Evolutionary conservation across 2,329 filamentous ascomycete genomes (phyloP), one percentile per base, ranked within the genome.

Genomic region (Phialophora macrospora): DNA sequence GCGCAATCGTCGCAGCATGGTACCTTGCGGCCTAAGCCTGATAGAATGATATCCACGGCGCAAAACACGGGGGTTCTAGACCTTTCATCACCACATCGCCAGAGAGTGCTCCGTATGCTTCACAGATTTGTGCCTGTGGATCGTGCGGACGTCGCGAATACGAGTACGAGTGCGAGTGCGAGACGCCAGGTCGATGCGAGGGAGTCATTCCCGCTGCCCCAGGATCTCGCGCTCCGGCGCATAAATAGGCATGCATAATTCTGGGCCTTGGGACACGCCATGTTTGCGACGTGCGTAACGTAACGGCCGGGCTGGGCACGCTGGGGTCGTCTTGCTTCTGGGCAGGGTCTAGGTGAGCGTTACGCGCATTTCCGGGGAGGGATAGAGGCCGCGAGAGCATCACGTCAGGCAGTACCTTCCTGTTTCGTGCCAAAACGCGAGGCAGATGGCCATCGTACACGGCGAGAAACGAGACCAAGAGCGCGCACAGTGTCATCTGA

Each of bases 331-430:
- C 17, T 7, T n/a, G 17, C 5, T 7, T 51, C 24, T 22, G 48
- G 20, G 48, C 20, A 4, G 22, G 24, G 48, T 24, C 22, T 51
- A 5, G 48, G 20, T 12, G 48, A 51, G 48, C 6, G 48, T 26
- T 51, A 17, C 22, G 24, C 48, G 9, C 11, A 28, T 26, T 17
- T 51, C 48, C 48, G 20, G 48, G 48, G 48, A 48, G 48, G 12
- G 9, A 26, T 17, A 4, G 20, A 26, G 48, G 12, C 48, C 14
- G 22, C 48, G 6, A n/a, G 38, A n/a, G 6, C 38, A 28, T 51
- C 12, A 51, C 20, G 12, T 51, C 17, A 51, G 48, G 48, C 48
- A 51, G 20, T 26, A 22, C n/a, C 48, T 51, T 51, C 48, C 48
- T 20, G 8, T 26, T 51, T 51, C 48, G 48, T 51, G 48, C 5